Conservation (phyloP, 495 filamentous ascomycete genomes). For the Neurospora sp. region DNA sequence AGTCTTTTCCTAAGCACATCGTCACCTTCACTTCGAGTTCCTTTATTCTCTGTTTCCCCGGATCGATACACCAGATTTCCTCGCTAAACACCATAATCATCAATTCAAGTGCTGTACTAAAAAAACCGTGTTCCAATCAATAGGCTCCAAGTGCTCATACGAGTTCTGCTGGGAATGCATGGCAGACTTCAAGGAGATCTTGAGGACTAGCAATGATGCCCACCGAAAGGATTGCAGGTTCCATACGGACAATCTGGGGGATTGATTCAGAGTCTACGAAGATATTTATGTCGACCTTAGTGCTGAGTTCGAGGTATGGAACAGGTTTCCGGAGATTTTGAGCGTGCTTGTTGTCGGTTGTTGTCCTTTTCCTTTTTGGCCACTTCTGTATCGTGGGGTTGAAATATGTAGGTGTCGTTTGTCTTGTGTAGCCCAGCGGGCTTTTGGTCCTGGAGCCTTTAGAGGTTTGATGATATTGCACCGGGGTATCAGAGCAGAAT, state of each 20-base stretch:
- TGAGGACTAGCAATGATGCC: constrained; percentile 7
- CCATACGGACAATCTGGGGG: constrained; percentile 8
- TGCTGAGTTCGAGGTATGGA: too few species aligned
- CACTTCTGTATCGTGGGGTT: neutral
- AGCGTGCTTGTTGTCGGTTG: too few species aligned
- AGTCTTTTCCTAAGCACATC: neutral
- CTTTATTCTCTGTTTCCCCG: neutral
- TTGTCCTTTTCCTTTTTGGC: too few species aligned
- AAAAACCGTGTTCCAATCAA: neutral
- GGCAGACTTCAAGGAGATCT: constrained; percentile 9
- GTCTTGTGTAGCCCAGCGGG: neutral
- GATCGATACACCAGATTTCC: neutral
- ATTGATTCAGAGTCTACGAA: neutral
- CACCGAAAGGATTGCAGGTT: constrained; percentile 7
- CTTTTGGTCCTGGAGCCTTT: neutral
- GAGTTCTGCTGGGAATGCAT: constrained; percentile 19
- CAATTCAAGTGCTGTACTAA: neutral
- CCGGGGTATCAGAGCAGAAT: neutral
- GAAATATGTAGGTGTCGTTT: neutral
- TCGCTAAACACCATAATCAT: neutral
- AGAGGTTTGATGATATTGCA: neutral
- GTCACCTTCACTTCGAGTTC: neutral
- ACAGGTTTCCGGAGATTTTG: too few species aligned
- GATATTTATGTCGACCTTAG: too few species aligned
- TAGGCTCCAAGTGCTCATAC: constrained; percentile 11